Conservation (phyloP, 164 flowering plant genomes). For the Tetracentron sinense region DNA sequence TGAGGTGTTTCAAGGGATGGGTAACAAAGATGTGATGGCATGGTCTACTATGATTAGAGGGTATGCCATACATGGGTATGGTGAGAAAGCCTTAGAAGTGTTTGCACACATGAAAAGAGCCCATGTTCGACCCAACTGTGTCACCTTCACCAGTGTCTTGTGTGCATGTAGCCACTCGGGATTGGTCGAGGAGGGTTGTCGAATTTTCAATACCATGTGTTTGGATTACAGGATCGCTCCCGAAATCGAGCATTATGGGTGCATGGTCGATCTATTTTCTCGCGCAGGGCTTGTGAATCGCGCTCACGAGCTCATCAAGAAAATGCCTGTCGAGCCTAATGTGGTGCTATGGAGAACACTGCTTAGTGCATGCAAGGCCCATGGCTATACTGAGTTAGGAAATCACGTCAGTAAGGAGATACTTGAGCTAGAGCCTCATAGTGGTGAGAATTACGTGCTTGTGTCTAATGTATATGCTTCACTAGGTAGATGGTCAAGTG, state of each 20-base stretch:
- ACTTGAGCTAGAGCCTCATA: conserved; percentile 4
- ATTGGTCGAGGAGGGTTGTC: conserved; percentile 15
- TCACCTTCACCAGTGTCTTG: conserved; percentile 25
- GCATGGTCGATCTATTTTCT: conserved; percentile 29
- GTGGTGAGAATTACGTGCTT: conserved; percentile 8
- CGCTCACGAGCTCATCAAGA: conserved; percentile 13
- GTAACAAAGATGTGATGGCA: conserved; percentile 16
- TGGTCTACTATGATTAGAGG: conserved; percentile 28
- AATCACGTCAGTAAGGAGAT: not conserved
- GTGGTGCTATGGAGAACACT: conserved; percentile 2
- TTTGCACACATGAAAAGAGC: conserved; percentile 17
- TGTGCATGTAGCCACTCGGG: conserved; percentile 30
- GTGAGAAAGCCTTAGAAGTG: conserved; percentile 20
- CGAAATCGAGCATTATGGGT: conserved; percentile 26
- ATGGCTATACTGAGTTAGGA: conserved; percentile 7
- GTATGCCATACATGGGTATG: conserved; percentile 23
- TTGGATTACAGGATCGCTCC: conserved; percentile 17
- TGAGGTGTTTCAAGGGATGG: conserved; percentile 15
- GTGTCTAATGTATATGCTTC: conserved; percentile 10
- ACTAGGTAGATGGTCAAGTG: conserved; percentile 10
- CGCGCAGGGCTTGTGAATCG: conserved; percentile 16
- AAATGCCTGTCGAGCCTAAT: conserved; percentile 4
- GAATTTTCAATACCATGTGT: conserved; percentile 15
- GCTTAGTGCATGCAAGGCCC: conserved; percentile 3
- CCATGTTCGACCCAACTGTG: conserved; percentile 15